Conservation (phyloP, 1,284 basidiomycete species). For the Malassezia sympodialis region DNA sequence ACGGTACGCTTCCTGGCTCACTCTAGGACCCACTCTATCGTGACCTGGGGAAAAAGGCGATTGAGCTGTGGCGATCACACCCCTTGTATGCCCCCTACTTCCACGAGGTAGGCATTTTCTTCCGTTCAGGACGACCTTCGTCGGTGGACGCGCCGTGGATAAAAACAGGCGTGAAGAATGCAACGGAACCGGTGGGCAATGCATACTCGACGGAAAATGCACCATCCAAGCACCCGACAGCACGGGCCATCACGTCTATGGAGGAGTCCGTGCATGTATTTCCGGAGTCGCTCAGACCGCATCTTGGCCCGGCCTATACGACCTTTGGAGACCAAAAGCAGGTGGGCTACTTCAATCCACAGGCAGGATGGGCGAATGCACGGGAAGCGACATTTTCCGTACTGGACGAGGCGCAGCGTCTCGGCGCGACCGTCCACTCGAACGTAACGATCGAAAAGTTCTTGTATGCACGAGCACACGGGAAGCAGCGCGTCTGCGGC, state of each 20-base stretch:
- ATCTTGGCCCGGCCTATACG: constrained; percentile 14
- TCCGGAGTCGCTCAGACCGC: not conserved
- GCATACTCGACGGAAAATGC: not conserved
- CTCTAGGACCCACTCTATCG: constrained; percentile 53
- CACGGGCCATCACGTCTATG: constrained; percentile 16
- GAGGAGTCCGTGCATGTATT: constrained; percentile 17
- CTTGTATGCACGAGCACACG: constrained; percentile 18
- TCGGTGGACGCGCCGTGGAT: constrained; percentile 16
- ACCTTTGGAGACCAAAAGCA: constrained; percentile 19
- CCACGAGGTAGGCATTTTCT: constrained; percentile 39
- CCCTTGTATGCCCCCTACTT: constrained; percentile 22
- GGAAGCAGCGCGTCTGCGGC: constrained; percentile 54
- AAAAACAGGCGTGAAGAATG: constrained; percentile 19
- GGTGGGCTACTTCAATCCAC: constrained; percentile 61
- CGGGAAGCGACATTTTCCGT: constrained; percentile 59
- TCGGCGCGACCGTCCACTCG: constrained; percentile 59
- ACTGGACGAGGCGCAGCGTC: constrained; percentile 55
- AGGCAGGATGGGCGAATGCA: constrained; percentile 78
- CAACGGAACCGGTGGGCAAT: constrained; percentile 1
- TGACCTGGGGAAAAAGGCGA: constrained; percentile 62
- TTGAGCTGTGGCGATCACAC: constrained; percentile 58
- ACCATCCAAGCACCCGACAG: not conserved
- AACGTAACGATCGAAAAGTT: constrained; percentile 51
- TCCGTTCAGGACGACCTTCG: constrained; percentile 18
- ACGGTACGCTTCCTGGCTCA: not conserved